Evolutionary conservation across 2,329 filamentous ascomycete species (phyloP).

Genomic region (Gaeumannomyces sp.): DNA sequence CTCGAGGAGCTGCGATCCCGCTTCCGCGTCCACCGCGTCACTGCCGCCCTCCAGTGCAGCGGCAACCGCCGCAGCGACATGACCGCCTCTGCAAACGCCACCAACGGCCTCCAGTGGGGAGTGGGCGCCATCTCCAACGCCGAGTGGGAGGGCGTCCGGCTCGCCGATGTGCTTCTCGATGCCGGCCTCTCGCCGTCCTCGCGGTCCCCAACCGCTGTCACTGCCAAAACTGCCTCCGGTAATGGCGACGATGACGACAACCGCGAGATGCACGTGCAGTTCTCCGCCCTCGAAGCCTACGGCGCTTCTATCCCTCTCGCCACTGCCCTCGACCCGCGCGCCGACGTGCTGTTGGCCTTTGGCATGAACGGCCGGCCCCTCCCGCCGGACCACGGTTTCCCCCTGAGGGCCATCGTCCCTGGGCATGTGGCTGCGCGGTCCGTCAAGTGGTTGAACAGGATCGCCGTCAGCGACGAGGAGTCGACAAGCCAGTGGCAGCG

Average conservation of each 20-base stretch:
- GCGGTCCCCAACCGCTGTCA: conserved; percentile 5
- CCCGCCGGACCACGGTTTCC: conserved; percentile 60
- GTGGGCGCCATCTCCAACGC: conserved; percentile 55
- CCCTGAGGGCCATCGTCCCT: conserved; percentile 55
- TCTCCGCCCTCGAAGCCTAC: conserved; percentile 55
- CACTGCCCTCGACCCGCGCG: conserved; percentile 51
- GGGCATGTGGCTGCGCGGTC: conserved; percentile 61
- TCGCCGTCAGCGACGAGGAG: conserved; percentile 60
- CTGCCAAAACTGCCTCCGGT: not conserved
- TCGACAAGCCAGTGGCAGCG: conserved; percentile 60
- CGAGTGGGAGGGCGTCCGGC: conserved; percentile 49
- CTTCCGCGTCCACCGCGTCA: conserved; percentile 45
- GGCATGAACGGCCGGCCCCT: conserved; percentile 60
- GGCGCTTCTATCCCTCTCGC: conserved; percentile 54
- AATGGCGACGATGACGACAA: conserved; percentile 21
- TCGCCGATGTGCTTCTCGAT: conserved; percentile 50
- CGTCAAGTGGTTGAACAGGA: conserved; percentile 63
- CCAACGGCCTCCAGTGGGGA: conserved; percentile 55
- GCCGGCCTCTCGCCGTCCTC: conserved; percentile 38
- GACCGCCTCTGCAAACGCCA: conserved; percentile 40
- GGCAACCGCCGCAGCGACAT: conserved; percentile 55
- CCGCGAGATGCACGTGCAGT: conserved; percentile 51
- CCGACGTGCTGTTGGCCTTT: conserved; percentile 61
- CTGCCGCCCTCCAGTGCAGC: conserved; percentile 53
- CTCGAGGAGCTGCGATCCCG: conserved; percentile 45